A percentile compares a stretch with the other conserved stretches of the same genome.
Conservation (phyloP, 2,329 filamentous ascomycete species). For the Calonectria naviculata region DNA sequence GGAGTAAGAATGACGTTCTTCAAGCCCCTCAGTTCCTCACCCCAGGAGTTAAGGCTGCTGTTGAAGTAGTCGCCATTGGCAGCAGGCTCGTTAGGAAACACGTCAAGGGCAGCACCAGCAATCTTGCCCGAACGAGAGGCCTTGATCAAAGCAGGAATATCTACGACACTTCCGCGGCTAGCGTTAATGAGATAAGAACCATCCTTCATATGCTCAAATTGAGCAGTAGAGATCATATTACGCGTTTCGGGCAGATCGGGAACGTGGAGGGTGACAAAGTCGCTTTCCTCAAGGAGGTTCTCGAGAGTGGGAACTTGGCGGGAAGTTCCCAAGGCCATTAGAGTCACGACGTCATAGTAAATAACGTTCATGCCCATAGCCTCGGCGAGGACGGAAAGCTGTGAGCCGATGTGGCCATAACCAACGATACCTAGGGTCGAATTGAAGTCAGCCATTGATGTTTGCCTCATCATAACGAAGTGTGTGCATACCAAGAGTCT, state of each 20-base stretch:
- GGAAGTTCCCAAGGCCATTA: conserved; percentile 94
- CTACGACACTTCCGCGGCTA: conserved; percentile 91
- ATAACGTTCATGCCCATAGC: conserved; percentile 98
- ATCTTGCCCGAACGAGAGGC: conserved; percentile 88
- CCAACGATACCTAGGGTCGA: conserved; percentile 79
- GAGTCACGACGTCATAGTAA: conserved; percentile 93
- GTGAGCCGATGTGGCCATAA: conserved; percentile 97
- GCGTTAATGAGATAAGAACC: conserved; percentile 97
- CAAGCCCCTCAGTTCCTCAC: conserved; percentile 83
- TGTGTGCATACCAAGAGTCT: conserved; percentile 80
- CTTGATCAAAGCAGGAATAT: conserved; percentile 91
- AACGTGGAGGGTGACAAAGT: conserved; percentile 96
- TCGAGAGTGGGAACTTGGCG: conserved; percentile 84
- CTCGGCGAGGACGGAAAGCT: conserved; percentile 94
- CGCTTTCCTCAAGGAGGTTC: conserved; percentile 79
- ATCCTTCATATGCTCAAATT: conserved; percentile 90
- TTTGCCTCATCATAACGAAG: not conserved
- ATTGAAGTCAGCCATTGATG: not conserved
- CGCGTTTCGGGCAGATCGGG: conserved; percentile 93
- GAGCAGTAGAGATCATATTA: conserved; percentile 84
- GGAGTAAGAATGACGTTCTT: conserved; percentile 96
- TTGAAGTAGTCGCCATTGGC: conserved; percentile 97
- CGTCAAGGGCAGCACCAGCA: conserved; percentile 94
- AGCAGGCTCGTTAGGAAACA: conserved; percentile 93
- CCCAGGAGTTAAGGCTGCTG: conserved; percentile 84